phyloP scores from a whole-genome alignment of 495 filamentous ascomycete species.

The Aspergillus sparsus region DNA sequence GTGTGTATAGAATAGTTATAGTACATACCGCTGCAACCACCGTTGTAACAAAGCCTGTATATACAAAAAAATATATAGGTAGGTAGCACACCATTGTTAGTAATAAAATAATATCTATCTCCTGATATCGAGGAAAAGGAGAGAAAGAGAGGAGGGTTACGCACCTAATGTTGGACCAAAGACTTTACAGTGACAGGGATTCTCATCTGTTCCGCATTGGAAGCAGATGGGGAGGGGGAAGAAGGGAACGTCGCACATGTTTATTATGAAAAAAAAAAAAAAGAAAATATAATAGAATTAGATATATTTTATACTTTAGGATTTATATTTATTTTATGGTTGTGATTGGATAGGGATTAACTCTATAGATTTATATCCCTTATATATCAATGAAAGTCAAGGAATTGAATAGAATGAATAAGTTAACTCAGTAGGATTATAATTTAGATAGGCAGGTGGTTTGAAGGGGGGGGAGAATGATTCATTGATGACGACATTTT shows the following conservation, averaged over 20 bases:
- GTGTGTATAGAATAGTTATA: not conserved
- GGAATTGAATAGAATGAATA: too few relatives aligned
- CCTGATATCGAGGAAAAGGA: not conserved
- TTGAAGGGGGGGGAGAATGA: too few relatives aligned
- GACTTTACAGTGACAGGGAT: slow-evolving; percentile 63
- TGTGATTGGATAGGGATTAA: too few relatives aligned
- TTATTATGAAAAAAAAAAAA: slow-evolving; percentile 6
- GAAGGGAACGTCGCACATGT: slow-evolving; percentile 43
- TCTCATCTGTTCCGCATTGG: slow-evolving; percentile 59
- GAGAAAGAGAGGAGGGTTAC: slow-evolving; percentile 12
- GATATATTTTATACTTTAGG: slow-evolving; percentile 3
- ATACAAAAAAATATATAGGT: not conserved
- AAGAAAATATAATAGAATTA: not conserved
- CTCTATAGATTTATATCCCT: too few relatives aligned
- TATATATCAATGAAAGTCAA: too few relatives aligned
- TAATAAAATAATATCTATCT: not conserved
- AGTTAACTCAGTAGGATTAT: not conserved
- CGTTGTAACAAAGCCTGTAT: slow-evolving; percentile 45
- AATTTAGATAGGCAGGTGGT: not conserved
- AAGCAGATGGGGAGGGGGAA: slow-evolving; percentile 53
- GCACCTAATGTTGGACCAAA: slow-evolving; percentile 60
- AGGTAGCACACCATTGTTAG: not conserved
- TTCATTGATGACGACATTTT: too few relatives aligned
- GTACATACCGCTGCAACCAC: slow-evolving; percentile 54
- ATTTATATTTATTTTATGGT: slow-evolving; percentile 7